Conservation (phyloP, 2,329 filamentous ascomycete species). For the Fusarium sp. region DNA sequence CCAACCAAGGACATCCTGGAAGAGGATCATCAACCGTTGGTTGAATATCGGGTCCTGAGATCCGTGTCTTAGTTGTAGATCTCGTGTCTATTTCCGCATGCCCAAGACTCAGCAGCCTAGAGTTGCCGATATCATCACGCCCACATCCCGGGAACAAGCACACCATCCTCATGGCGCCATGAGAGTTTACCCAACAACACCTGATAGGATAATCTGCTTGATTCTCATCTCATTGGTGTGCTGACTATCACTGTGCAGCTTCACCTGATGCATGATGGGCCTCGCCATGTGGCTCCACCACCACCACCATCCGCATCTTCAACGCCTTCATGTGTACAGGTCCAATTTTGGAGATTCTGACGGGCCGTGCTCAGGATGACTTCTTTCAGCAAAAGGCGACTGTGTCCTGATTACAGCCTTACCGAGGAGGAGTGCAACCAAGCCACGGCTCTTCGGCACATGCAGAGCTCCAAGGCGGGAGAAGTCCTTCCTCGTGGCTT, state of each 20-base stretch:
- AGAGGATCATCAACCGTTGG: background rate
- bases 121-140: constrained; percentile 1
- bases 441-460: constrained; percentile 29
- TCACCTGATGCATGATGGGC: constrained; percentile 24
- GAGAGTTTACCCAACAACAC: background rate
- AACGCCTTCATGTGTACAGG: constrained; percentile 15
- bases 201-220: constrained; percentile 16
- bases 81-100: constrained; percentile 21
- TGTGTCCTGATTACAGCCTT: constrained; percentile 12
- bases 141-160: constrained; percentile 6
- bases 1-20: constrained; percentile 15
- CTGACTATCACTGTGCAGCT: constrained; percentile 32
- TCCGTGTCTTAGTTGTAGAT: background rate
- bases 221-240: constrained; percentile 17
- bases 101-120: constrained; percentile 12
- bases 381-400: constrained; percentile 1
- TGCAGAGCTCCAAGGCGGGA: constrained; percentile 4
- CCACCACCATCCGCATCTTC: constrained; percentile 2
- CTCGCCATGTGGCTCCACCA: constrained; percentile 27
- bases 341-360: constrained; percentile 7
- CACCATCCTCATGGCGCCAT: constrained; percentile 1
- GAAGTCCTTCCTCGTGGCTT: constrained; percentile 15
- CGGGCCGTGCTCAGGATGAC: constrained; percentile 6
- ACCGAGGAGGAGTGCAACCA: constrained; percentile 17
- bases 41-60: background rate